These are phyloP conservation scores for Phytopythium helicoides DNA, from an alignment of 352 stramenopile genomes.

Conservation along the genomic window DNA sequence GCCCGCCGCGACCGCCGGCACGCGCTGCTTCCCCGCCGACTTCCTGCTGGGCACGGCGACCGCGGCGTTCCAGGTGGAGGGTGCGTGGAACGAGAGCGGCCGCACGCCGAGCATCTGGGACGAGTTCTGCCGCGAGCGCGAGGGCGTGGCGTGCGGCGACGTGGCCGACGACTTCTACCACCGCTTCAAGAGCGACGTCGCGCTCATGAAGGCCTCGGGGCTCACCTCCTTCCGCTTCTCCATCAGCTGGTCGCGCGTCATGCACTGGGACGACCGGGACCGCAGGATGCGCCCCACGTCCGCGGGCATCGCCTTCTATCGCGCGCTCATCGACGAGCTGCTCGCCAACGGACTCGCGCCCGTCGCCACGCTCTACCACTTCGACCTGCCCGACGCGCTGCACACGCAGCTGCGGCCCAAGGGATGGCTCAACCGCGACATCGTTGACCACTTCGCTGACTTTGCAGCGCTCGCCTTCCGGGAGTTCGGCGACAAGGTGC, in stretches of 20 bases:
- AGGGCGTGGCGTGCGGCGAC: conserved; percentile 71
- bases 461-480: conserved; percentile 91
- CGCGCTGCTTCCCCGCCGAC: conserved; percentile 18
- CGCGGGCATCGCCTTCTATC: conserved; percentile 85
- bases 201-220: conserved; percentile 89
- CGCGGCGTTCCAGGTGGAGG: conserved; percentile 23
- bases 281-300: conserved; percentile 56
- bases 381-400: conserved; percentile 90
- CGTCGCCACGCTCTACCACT: conserved; percentile 95
- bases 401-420: conserved; percentile 66
- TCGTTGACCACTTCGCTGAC: conserved; percentile 73
- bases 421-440: conserved; percentile 63
- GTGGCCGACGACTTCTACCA: conserved; percentile 91
- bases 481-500: conserved; percentile 89
- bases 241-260: conserved; percentile 88
- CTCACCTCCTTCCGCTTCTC: conserved; percentile 91
- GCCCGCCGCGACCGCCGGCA: background rate
- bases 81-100: conserved; percentile 16
- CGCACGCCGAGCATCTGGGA: conserved; percentile 24
- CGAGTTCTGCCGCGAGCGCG: conserved; percentile 16
- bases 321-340: conserved; percentile 89
- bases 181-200: conserved; percentile 82
- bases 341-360: conserved; percentile 68
- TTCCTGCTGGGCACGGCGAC: conserved; percentile 28
- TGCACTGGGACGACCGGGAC: conserved; percentile 56